These are phyloP conservation scores for Globisporangium orthogonon DNA, from an alignment of 352 stramenopile species.

Conservation along the genomic window DNA sequence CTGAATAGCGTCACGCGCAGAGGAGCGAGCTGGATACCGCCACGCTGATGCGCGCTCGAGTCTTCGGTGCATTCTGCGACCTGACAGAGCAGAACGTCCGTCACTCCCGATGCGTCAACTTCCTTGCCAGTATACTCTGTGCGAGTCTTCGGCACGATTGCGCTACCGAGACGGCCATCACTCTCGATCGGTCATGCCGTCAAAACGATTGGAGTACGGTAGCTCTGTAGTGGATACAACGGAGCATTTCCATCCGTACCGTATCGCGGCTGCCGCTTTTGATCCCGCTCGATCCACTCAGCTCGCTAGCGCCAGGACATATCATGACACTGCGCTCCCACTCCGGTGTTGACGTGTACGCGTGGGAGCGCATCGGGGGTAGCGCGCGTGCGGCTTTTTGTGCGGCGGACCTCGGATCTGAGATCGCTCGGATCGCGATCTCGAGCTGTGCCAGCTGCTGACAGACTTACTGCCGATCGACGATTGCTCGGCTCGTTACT, in stretches of 20 bases:
- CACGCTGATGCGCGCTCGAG: background rate
- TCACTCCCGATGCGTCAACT: background rate
- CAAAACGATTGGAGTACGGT: background rate
- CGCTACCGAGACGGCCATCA: background rate
- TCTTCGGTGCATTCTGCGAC: background rate
- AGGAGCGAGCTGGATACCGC: background rate
- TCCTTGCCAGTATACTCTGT: background rate
- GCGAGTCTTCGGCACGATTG: background rate
- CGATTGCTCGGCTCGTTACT: no score
- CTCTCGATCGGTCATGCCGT: background rate
- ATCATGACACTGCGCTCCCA: background rate
- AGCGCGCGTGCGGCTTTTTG: no score
- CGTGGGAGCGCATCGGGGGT: no score
- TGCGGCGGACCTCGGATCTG: no score
- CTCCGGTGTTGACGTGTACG: background rate
- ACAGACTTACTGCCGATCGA: no score
- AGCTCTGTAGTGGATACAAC: background rate
- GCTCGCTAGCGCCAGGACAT: background rate
- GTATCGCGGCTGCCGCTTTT: background rate
- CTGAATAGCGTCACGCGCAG: background rate
- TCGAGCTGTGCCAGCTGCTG: no score
- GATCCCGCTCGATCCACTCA: background rate
- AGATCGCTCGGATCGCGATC: no score
- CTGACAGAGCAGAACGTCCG: background rate
- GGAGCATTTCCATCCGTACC: background rate